Evolutionary conservation across 2,329 filamentous ascomycete genomes (phyloP).

Genomic region (Alternaria gaisen): DNA sequence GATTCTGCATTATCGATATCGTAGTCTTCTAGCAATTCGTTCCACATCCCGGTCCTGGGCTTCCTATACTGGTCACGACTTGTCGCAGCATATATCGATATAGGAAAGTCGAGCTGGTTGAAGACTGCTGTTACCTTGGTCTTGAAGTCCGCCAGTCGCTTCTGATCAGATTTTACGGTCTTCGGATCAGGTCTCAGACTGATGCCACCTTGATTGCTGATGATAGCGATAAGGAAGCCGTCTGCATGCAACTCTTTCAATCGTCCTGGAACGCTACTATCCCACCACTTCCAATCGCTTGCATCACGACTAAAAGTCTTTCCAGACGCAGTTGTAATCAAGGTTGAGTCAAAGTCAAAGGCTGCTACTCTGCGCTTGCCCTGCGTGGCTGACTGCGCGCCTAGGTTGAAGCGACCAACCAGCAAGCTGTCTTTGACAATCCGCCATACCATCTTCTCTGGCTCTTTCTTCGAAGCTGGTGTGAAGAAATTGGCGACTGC

Average conservation of each 20-base stretch:
- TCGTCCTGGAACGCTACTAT: conserved; percentile 71
- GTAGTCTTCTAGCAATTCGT: conserved; percentile 65
- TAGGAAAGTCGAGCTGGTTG: conserved; percentile 75
- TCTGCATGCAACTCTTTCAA: conserved; percentile 75
- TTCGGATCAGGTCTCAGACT: conserved; percentile 78
- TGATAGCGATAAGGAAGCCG: conserved; percentile 77
- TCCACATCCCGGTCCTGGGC: conserved; percentile 90
- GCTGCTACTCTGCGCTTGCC: conserved; percentile 45
- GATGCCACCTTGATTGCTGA: conserved; percentile 91
- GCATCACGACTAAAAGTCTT: conserved; percentile 77
- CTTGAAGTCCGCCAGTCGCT: conserved; percentile 82
- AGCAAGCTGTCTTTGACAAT: conserved; percentile 74
- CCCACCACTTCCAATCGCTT: conserved; percentile 95
- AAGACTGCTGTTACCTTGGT: conserved; percentile 77
- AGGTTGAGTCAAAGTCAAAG: conserved; percentile 75
- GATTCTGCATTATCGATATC: conserved; percentile 59
- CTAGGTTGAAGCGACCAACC: conserved; percentile 74
- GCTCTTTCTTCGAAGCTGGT: conserved; percentile 82
- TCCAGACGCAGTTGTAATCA: conserved; percentile 82
- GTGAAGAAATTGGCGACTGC: conserved; percentile 88
- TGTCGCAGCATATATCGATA: conserved; percentile 86
- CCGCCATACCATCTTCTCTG: conserved; percentile 76
- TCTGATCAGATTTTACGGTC: conserved; percentile 70
- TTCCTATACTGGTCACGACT: conserved; percentile 84
- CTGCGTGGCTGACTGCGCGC: conserved; percentile 36